Evolutionary conservation across 306 rosid genomes (phyloP), one percentile per base, ranked within the genome.

Genomic region (Medicago ruthenica): DNA sequence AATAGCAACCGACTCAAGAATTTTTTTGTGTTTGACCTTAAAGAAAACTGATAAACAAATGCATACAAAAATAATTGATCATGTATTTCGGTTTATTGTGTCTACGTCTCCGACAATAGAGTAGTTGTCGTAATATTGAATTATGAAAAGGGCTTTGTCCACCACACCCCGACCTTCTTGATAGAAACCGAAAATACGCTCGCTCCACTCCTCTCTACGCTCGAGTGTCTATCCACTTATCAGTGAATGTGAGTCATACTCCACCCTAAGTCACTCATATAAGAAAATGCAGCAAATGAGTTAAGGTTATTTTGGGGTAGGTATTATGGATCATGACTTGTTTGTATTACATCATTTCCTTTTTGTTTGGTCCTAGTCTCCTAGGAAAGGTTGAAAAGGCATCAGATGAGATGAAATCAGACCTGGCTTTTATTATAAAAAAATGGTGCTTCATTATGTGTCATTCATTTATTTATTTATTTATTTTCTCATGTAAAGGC

Each of bases 271-370:
- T 67, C 22, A 47, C 27, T 16, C 15, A 17, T 70, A 80, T 67
- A 58, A 74, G 39, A 45, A 47, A 53, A 34, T 18, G 37, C n/a
- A 9, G 9, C 27, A 20, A 9, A 41, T 50, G 6, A 4, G 37
- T 34, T 4, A 58, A n/a, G 34, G 22, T 24, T 20, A 11, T 7
- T 58, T 74, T 47, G 76, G 36, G 36, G 71, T 80, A 67, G 71
- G 83, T 80, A 67, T 55, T 34, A 20, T 9, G 51, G 67, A 73
- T 24, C 72, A 9, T 73, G 31, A 17, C 55, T 57, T 66, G 14
- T 1, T 41, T 14, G 15, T 42, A 73, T 59, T 58, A 79, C 50
- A 65, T 48, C 57, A n/a, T 27, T 9, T 27, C 24, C 61, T 44
- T 34, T 17, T 55, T 45, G 47, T 20, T 7, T 80, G 71, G 80